Conservation (phyloP, 2,329 filamentous ascomycete species). For the Atkinsonella hypoxylon region DNA sequence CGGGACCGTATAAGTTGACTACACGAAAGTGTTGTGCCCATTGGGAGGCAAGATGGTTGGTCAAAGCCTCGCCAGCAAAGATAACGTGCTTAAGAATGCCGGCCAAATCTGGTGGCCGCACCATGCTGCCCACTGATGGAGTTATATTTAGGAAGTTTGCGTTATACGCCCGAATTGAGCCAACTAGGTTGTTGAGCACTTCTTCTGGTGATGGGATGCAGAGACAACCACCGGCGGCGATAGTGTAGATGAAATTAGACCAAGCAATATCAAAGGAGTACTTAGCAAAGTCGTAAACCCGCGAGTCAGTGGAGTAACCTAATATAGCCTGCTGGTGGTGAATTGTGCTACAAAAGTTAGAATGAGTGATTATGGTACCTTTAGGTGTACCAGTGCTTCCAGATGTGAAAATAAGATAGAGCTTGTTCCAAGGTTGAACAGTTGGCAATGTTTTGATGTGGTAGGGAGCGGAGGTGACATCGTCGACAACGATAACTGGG, state of each 20-base stretch:
- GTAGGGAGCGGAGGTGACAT: neutral
- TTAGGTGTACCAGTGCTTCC: constrained; percentile 15
- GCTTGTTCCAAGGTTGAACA: constrained; percentile 8
- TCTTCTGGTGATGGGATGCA: constrained; percentile 12
- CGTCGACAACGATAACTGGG: neutral
- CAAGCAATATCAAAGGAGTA: constrained; percentile 7
- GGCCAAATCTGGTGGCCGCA: constrained; percentile 2
- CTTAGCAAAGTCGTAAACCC: constrained; percentile 10
- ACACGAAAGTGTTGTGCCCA: constrained; percentile 8
- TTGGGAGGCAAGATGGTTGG: constrained; percentile 3
- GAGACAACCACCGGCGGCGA: constrained; percentile 7
- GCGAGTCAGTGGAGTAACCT: constrained; percentile 8
- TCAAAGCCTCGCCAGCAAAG: constrained; percentile 10
- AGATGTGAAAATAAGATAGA: constrained; percentile 13
- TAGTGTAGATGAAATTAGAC: constrained; percentile 2
- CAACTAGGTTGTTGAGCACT: constrained; percentile 6
- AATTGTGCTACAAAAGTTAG: constrained; percentile 11
- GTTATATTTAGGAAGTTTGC: constrained; percentile 11
- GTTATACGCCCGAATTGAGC: constrained; percentile 5
- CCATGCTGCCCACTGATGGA: constrained; percentile 10
- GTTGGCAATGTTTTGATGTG: constrained; percentile 7
- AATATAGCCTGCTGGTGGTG: constrained; percentile 9
- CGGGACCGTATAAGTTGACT: constrained; percentile 14
- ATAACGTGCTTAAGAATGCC: constrained; percentile 9
- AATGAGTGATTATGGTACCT: constrained; percentile 13